Evolutionary conservation across 2,329 filamentous ascomycete genomes (phyloP), one percentile per base, ranked within the genome.

Genomic region (Exophiala spinifera): DNA sequence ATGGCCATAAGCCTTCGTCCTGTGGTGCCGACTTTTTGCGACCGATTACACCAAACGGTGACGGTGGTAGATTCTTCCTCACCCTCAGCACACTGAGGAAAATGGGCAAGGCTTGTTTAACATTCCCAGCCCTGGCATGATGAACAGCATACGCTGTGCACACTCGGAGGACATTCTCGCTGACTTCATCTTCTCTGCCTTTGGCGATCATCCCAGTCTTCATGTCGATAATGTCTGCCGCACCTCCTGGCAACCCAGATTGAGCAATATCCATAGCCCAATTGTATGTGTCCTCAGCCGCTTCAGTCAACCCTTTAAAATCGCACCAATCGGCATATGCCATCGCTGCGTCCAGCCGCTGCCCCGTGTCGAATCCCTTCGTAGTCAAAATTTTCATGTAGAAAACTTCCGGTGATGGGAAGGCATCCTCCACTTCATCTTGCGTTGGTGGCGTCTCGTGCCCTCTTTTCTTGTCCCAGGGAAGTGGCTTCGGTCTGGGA

Each of bases 301-400:
- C 84, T 3, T 83, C 81, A 1, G 78, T 72, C 21, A 84, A 69
- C 1, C 82, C 78, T 72, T 91, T 92, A 72, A 83, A 92, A 61
- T 91, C 88, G 36, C 95, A 78, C 82, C 88, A 96, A 51, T 89
- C 86, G 1, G 87, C 92, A 67, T 91, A 95, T 1, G 86, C 86
- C 39, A 96, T 74, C 3, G 89, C 87, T 3, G 91, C 91, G 54
- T 92, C 85, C 48, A 96, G 76, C 64, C 84, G 85, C 70, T 97
- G 90, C 53, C 83, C 79, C n/a, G 82, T 79, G 1, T 82, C 86
- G 64, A 97, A 89, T 1, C 92, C 92, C 51, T 81, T 80, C 0
- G 89, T 92, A 5, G 85, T 89, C 50, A 96, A 72, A 46, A 96
- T 84, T 65, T 88, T 88, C 71, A 88, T 80, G 67, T 97, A 97